Evolutionary conservation across 1,284 basidiomycete species (phyloP).

Genomic region (Tranzscheliella williamsii): DNA sequence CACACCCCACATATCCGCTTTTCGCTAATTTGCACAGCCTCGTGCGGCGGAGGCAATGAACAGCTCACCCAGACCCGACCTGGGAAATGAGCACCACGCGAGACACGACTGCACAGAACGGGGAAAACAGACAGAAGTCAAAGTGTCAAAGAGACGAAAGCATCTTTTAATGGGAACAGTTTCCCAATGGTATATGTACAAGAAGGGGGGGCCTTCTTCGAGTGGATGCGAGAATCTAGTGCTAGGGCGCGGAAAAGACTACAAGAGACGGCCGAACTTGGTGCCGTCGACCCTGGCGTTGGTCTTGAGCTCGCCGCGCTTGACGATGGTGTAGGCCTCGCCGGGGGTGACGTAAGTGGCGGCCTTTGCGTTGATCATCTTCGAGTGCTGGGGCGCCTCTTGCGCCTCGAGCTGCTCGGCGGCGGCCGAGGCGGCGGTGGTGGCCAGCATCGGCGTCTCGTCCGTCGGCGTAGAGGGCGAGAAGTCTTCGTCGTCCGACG

Average conservation of each 20-base stretch:
- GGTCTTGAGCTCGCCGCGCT: conserved; percentile 42
- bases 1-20: too few species aligned
- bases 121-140: too few species aligned
- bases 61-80: too few species aligned
- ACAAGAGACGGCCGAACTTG: conserved; percentile 24
- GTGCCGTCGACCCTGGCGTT: conserved; percentile 44
- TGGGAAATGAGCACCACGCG: too few species aligned
- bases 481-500: conserved; percentile 45
- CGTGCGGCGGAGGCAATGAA: too few species aligned
- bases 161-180: too few species aligned
- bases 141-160: too few species aligned
- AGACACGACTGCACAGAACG: too few species aligned
- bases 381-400: conserved; percentile 29
- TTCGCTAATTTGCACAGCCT: too few species aligned
- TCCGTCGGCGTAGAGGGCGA: conserved; percentile 37
- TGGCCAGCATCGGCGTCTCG: conserved; percentile 27
- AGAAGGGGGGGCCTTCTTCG: background rate
- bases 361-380: conserved; percentile 36
- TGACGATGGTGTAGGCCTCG: conserved; percentile 52
- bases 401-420: conserved; percentile 37
- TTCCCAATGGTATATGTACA: background rate
- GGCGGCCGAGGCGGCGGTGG: conserved; percentile 28
- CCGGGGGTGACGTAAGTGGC: conserved; percentile 53
- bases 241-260: conserved; percentile 7
- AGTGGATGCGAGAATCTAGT: conserved; percentile 4